Conservation (phyloP, 2,329 filamentous ascomycete species). For the Cucurbitaria berberidis region DNA sequence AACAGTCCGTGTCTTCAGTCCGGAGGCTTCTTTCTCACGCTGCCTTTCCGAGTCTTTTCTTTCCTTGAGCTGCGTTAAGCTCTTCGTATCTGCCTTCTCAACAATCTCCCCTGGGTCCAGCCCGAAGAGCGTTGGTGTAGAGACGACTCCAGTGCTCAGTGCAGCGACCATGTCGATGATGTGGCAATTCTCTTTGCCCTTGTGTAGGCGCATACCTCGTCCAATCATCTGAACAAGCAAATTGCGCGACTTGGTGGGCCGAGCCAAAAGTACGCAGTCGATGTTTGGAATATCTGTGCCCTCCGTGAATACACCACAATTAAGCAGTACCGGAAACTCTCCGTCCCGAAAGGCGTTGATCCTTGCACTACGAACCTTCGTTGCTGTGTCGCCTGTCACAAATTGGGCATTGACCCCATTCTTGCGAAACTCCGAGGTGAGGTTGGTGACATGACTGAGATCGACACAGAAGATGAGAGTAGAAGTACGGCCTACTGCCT, state of each 20-base stretch:
- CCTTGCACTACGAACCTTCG: slow-evolving; percentile 69
- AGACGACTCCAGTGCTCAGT: slow-evolving; percentile 82
- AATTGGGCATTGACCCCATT: slow-evolving; percentile 82
- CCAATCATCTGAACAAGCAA: slow-evolving; percentile 98
- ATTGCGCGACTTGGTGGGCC: slow-evolving; percentile 92
- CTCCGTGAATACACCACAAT: slow-evolving; percentile 96
- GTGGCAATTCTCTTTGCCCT: slow-evolving; percentile 86
- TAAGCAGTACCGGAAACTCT: slow-evolving; percentile 85
- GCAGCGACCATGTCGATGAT: slow-evolving; percentile 95
- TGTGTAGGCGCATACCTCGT: slow-evolving; percentile 82
- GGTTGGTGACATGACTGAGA: slow-evolving; percentile 74
- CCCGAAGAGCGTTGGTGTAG: slow-evolving; percentile 90
- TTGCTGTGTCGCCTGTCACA: slow-evolving; percentile 82
- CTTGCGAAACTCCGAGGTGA: slow-evolving; percentile 77
- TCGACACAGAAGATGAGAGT: slow-evolving; percentile 96
- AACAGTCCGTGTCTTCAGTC: slow-evolving; percentile 61
- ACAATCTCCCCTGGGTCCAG: slow-evolving; percentile 83
- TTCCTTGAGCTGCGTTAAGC: slow-evolving; percentile 64
- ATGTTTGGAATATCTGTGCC: slow-evolving; percentile 98
- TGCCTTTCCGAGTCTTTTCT: slow-evolving; percentile 53
- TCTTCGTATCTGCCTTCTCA: slow-evolving; percentile 66
- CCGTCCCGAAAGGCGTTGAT: slow-evolving; percentile 77
- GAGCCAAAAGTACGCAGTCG: slow-evolving; percentile 86
- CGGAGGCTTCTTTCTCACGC: slow-evolving; percentile 65
- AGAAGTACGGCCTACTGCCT: slow-evolving; percentile 74